phyloP scores from a whole-genome alignment of 106 monocot genomes.

The Triglochin maritima region DNA sequence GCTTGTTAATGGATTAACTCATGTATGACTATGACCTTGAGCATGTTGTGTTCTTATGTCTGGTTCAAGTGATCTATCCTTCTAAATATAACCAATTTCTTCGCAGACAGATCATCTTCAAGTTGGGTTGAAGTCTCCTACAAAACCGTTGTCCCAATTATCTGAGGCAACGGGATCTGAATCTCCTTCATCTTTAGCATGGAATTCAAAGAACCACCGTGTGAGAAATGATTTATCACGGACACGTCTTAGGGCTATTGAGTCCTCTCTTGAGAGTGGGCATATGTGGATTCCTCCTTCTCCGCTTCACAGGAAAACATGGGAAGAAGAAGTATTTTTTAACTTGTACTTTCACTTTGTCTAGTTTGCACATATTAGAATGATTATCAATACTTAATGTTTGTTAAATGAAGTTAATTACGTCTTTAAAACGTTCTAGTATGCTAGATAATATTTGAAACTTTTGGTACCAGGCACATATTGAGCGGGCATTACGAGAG shows the following conservation, averaged over 20 bases:
- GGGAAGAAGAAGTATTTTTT: conserved; percentile 90
- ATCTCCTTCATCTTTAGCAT: conserved; percentile 36
- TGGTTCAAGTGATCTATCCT: not conserved
- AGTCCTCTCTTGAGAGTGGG: conserved; percentile 81
- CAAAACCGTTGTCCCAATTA: conserved; percentile 33
- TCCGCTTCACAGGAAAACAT: conserved; percentile 79
- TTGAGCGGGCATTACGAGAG: conserved; percentile 63
- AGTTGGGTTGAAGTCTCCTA: conserved; percentile 14
- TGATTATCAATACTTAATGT: too few relatives aligned
- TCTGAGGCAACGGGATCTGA: conserved; percentile 51
- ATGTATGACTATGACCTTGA: conserved; percentile 38
- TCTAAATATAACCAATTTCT: conserved; percentile 5
- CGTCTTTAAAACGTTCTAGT: too few relatives aligned
- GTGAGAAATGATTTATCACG: conserved; percentile 77
- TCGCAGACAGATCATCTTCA: conserved; percentile 33
- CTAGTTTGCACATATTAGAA: not conserved
- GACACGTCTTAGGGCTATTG: conserved; percentile 70
- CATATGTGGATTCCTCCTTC: conserved; percentile 74
- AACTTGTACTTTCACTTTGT: conserved; percentile 6
- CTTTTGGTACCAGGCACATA: conserved; percentile 61
- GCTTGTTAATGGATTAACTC: conserved; percentile 72
- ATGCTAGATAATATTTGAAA: not conserved
- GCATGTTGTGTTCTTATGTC: conserved; percentile 3
- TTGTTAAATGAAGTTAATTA: too few relatives aligned
- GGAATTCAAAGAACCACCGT: conserved; percentile 37